Conservation (phyloP, 2,329 filamentous ascomycete genomes). For the Fusarium pseudoanthophilum region DNA sequence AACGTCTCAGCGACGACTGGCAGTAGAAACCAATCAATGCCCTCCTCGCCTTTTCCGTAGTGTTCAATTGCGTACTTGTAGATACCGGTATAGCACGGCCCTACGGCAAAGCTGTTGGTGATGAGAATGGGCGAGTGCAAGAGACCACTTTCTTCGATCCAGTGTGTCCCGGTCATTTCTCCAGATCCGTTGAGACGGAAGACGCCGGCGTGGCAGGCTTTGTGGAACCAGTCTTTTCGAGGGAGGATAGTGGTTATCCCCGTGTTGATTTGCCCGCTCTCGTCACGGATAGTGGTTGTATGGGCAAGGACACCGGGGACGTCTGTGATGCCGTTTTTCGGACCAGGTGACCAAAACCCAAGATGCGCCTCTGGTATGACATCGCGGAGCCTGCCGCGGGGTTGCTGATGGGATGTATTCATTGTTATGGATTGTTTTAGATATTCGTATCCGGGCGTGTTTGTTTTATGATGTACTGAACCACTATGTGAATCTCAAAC, state of each 20-base stretch:
- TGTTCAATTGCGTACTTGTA: neutral
- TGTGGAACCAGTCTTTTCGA: neutral
- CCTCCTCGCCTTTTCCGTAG: neutral
- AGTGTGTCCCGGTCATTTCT: neutral
- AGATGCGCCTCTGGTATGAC: neutral
- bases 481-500: accelerated
- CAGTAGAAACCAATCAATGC: neutral
- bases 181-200: neutral
- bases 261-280: neutral
- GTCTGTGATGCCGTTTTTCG: neutral
- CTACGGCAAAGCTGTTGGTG: neutral
- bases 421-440: neutral
- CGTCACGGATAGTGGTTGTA: neutral
- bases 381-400: neutral
- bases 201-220: neutral
- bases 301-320: neutral
- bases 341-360: neutral
- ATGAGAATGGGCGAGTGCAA: neutral
- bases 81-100: neutral
- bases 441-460: accelerated
- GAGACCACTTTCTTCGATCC: neutral
- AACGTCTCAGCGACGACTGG: neutral
- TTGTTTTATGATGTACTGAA: accelerated
- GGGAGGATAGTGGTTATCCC: neutral
- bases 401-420: neutral